phyloP scores from a whole-genome alignment of 2,329 filamentous ascomycete species.

The Hypoxylon sp. region DNA sequence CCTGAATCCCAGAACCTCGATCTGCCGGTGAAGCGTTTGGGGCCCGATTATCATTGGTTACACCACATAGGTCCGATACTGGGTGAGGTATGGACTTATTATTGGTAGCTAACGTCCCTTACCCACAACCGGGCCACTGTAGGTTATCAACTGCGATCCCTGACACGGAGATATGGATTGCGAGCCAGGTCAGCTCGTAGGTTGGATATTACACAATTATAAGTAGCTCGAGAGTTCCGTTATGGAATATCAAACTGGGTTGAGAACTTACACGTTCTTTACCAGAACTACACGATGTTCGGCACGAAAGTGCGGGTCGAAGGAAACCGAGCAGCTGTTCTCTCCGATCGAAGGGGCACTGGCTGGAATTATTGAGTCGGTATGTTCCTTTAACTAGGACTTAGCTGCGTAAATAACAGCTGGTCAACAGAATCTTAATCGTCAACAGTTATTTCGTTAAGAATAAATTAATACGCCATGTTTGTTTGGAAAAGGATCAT shows the following conservation, averaged over 20 bases:
- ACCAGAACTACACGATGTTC: background rate
- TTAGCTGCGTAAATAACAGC: background rate
- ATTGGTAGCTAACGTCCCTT: too few species aligned
- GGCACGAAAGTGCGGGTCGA: background rate
- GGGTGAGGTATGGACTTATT: too few species aligned
- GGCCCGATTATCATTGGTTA: conserved; percentile 11
- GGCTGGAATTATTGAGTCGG: too few species aligned
- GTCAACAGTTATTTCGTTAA: background rate
- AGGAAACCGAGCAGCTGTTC: background rate
- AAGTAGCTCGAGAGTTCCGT: background rate
- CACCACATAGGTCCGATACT: conserved; percentile 5
- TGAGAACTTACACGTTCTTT: background rate
- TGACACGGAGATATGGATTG: background rate
- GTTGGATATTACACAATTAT: background rate
- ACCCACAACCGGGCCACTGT: too few species aligned
- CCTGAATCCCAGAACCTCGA: background rate
- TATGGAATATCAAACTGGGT: background rate
- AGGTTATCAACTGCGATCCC: too few species aligned
- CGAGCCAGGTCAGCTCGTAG: background rate
- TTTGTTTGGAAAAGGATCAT: too few species aligned
- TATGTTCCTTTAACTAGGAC: too few species aligned
- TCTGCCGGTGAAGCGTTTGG: background rate
- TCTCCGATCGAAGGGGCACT: background rate
- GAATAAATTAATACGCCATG: too few species aligned
- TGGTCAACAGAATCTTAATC: background rate